A percentile compares a stretch with the other conserved stretches of the same genome.
Evolutionary conservation across 2,329 filamentous ascomycete species (phyloP).

Genomic region (Trichothecium sympodiale): DNA sequence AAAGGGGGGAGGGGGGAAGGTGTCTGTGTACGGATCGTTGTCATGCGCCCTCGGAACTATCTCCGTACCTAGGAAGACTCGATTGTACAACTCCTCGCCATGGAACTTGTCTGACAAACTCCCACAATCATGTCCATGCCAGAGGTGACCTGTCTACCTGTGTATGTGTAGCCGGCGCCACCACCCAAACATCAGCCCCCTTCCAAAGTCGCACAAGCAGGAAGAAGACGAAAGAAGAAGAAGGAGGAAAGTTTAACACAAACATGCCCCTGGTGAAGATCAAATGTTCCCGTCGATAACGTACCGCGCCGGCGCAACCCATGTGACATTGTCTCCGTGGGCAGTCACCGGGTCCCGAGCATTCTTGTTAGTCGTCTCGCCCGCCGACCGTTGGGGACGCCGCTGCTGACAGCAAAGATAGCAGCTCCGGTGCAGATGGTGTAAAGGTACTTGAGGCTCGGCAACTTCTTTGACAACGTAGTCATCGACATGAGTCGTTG

Average conservation of each 20-base stretch:
- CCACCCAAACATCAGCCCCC: too few relatives aligned
- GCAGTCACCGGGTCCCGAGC: conserved; percentile 37
- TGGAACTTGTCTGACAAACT: conserved; percentile 1
- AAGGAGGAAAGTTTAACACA: not conserved
- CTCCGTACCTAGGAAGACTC: not conserved
- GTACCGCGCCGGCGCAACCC: conserved; percentile 27
- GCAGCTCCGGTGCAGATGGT: conserved; percentile 60
- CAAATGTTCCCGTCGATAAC: too few relatives aligned
- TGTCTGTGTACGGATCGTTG: conserved; percentile 3
- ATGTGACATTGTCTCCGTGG: conserved; percentile 40
- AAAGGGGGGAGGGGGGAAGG: conserved; percentile 1
- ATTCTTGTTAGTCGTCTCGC: conserved; percentile 60
- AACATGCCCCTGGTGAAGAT: conserved; percentile 16
- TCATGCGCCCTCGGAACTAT: not conserved
- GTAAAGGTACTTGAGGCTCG: conserved; percentile 41
- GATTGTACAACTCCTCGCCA: conserved; percentile 2
- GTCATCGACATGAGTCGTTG: conserved; percentile 29
- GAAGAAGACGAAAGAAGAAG: not conserved
- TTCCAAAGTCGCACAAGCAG: too few relatives aligned
- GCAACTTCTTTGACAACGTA: conserved; percentile 27
- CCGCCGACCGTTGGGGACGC: conserved; percentile 45
- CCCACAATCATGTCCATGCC: conserved; percentile 2
- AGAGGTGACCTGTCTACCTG: conserved; percentile 2
- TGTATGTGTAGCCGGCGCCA: too few relatives aligned
- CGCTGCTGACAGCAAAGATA: conserved; percentile 44